Evolutionary conservation across 768 basidiomycete species (phyloP).

Genomic region (Tylopilus intermedius): DNA sequence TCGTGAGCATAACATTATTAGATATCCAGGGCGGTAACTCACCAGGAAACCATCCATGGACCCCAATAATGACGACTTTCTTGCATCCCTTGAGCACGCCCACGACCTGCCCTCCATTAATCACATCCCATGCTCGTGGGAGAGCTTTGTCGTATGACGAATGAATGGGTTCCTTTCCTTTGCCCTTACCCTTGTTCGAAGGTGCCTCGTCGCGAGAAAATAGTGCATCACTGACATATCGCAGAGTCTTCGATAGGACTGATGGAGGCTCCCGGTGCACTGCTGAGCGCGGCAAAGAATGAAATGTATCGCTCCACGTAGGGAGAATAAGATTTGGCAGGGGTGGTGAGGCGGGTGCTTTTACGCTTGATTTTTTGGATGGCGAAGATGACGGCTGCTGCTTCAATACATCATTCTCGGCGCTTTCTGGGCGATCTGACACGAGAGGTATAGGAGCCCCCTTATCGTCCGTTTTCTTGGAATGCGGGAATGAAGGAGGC

Average conservation of each 20-base stretch:
- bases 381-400: conserved; percentile 40
- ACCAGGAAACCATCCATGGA: conserved; percentile 91
- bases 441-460: conserved; percentile 11
- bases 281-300: conserved; percentile 61
- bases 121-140: conserved; percentile 63
- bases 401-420: conserved; percentile 28
- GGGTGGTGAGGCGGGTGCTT: conserved; percentile 35
- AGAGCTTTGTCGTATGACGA: conserved; percentile 57
- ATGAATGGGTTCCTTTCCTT: conserved; percentile 20
- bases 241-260: conserved; percentile 52
- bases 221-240: conserved; percentile 54
- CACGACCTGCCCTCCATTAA: conserved; percentile 32
- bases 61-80: conserved; percentile 75
- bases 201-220: conserved; percentile 39
- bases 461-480: conserved; percentile 16
- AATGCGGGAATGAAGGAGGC: conserved; percentile 8
- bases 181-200: conserved; percentile 33
- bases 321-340: conserved; percentile 82
- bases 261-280: conserved; percentile 34
- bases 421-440: conserved; percentile 30
- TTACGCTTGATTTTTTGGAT: conserved; percentile 37
- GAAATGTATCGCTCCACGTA: conserved; percentile 83
- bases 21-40: conserved; percentile 20
- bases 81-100: conserved; percentile 59
- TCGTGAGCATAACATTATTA: conserved; percentile 17